Evolutionary conservation across 129 eudicot genomes (phyloP), one percentile per base, ranked within the genome.

Genomic region (Centrapalus pauciflorus): DNA sequence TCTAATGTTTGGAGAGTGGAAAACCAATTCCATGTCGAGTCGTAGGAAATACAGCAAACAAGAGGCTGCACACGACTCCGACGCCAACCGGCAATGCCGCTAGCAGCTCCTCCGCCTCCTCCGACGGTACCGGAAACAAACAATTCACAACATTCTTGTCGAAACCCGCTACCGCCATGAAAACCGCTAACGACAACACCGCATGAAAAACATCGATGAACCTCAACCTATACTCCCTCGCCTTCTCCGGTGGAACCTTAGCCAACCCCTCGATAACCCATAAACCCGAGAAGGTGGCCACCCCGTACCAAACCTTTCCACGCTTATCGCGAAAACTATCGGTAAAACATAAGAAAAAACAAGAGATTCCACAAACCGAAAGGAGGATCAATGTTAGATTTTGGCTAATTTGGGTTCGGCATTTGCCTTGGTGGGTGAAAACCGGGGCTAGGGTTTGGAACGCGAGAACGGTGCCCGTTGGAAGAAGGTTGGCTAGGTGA

Each of bases 11-110:
- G 0, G 96, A 77, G 14, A 85, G 85, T 6, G 96, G 96, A 34
- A 83, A 89, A 2, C 96, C 96, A 30, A 89, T 76, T 27, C 96
- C 96, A 65, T 89, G 96, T 26, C 96, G 68, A 30, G 66, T 78
- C 24, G 79, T 75, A 11, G 93, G 93, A 63, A 85, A 83, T 10
- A 48, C 34, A 35, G 80, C 74, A 60, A 85, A 88, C 67, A 92
- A 61, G 13, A 81, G 9, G 69, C 95, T 79, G 66, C 98, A 85
- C 25, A 92, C 16, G 26, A 77, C 69, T 33, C 96, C 96, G 35
- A 88, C 76, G 5, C 66, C 76, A 35, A 88, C 43, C 5, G 98
- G 98, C 45, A 85, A 63, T 20, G 59, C 41, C n/a, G 75, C 64
- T 2, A 92, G 64, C 6, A 85, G 13, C 75, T 81, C 83, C 69